A percentile compares a stretch with the other conserved stretches of the same genome.
These are phyloP conservation scores for Arabidopsis lyrata DNA, from an alignment of 441 rosid species.

Conservation along the genomic window DNA sequence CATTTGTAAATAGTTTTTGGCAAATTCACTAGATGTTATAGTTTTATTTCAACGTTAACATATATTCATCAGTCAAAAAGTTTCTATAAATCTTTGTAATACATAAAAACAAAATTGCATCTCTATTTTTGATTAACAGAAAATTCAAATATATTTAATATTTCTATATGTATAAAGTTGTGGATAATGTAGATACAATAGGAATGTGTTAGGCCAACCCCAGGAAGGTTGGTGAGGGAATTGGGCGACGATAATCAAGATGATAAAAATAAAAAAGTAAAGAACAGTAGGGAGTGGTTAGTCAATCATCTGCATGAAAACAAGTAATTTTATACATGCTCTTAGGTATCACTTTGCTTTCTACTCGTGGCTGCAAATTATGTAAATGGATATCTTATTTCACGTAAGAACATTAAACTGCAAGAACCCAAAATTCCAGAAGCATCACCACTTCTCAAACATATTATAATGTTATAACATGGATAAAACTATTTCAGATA, in stretches of 20 bases:
- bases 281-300: constrained; percentile 30
- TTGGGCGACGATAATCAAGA: constrained; percentile 17
- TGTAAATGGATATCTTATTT: constrained; percentile 19
- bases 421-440: constrained; percentile 10
- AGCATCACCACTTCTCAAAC: background rate
- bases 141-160: background rate
- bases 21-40: background rate
- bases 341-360: constrained; percentile 43
- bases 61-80: background rate
- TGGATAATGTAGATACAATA: constrained; percentile 14
- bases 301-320: constrained; percentile 30
- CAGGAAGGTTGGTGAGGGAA: constrained; percentile 37
- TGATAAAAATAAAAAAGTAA: background rate
- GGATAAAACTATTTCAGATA: background rate
- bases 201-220: constrained; percentile 41
- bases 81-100: no score
- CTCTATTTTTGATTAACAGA: background rate
- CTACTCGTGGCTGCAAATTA: constrained; percentile 19
- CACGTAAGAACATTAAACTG: background rate
- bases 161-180: background rate
- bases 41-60: background rate
- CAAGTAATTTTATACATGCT: constrained; percentile 31
- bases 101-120: background rate
- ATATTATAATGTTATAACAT: constrained; percentile 1
- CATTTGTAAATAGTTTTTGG: background rate